Percentiles rank a stretch among this genome's conserved stretches.
Evolutionary conservation across 2,329 filamentous ascomycete genomes (phyloP).

Genomic region (Stylonectria norvegica): DNA sequence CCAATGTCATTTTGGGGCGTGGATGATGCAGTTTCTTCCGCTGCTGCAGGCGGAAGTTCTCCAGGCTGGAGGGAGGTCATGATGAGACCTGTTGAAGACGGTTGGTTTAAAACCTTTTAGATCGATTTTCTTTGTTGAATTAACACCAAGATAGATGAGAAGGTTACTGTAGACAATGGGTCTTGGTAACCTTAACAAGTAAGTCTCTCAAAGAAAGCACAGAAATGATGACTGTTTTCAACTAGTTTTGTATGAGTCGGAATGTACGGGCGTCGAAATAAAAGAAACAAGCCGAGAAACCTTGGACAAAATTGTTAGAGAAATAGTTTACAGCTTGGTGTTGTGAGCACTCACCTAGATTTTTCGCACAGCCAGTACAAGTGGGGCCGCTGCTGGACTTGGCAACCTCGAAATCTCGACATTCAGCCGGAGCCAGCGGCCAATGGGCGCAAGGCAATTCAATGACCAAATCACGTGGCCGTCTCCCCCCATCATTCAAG

Average conservation of each 20-base stretch:
- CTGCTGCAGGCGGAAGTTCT: constrained; percentile 3
- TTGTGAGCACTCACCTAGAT: background rate
- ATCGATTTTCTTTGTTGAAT: too few relatives aligned
- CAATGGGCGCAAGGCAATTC: constrained; percentile 35
- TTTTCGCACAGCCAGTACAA: background rate
- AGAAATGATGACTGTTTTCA: too few relatives aligned
- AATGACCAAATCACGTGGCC: constrained; percentile 35
- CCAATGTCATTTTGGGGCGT: constrained; percentile 1
- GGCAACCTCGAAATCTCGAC: background rate
- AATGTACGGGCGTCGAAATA: too few relatives aligned
- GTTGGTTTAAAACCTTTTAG: too few relatives aligned
- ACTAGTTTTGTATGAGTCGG: too few relatives aligned
- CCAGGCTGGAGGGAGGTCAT: constrained; percentile 10
- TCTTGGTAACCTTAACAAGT: too few relatives aligned
- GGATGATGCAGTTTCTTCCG: constrained; percentile 7
- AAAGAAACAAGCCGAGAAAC: too few relatives aligned
- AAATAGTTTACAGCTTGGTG: background rate
- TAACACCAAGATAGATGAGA: too few relatives aligned
- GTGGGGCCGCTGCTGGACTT: constrained; percentile 11
- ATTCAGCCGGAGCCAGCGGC: constrained; percentile 13
- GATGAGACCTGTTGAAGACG: constrained; percentile 1
- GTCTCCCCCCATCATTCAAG: constrained; percentile 16
- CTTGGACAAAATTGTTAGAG: too few relatives aligned
- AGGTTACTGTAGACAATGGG: too few relatives aligned
- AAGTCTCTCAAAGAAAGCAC: too few relatives aligned